These are phyloP conservation scores for Astrocystis sublimbata DNA, from an alignment of 495 filamentous ascomycete genomes.

Conservation along the genomic window DNA sequence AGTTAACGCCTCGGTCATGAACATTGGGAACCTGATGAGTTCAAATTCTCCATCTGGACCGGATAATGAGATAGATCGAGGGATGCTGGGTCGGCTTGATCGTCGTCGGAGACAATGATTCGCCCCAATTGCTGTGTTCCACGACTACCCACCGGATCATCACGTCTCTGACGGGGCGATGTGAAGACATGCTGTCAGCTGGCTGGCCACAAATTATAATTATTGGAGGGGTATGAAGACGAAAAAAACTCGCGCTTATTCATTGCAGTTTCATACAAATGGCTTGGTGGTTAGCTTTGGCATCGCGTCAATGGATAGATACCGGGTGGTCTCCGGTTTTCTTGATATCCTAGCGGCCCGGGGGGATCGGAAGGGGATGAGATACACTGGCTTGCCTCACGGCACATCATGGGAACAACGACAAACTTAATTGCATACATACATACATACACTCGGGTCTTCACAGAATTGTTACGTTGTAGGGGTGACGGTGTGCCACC, in stretches of 20 bases:
- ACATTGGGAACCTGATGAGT: slow-evolving; percentile 44
- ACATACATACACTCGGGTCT: slow-evolving; percentile 1
- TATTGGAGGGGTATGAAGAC: neutral
- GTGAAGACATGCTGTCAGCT: neutral
- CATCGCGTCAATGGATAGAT: slow-evolving; percentile 23
- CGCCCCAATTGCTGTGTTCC: too few relatives aligned
- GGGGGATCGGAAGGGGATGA: slow-evolving; percentile 20
- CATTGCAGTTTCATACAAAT: slow-evolving; percentile 20
- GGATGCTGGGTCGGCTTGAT: slow-evolving; percentile 45
- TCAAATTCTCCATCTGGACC: slow-evolving; percentile 28
- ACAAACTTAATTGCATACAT: slow-evolving; percentile 25
- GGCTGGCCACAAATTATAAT: neutral
- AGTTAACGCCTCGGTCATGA: slow-evolving; percentile 41
- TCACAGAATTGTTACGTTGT: neutral
- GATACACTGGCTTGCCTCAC: slow-evolving; percentile 36
- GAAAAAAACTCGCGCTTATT: neutral
- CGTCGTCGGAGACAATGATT: slow-evolving; percentile 19
- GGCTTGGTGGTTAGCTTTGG: slow-evolving; percentile 28
- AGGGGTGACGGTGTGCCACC: neutral
- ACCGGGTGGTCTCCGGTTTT: slow-evolving; percentile 19
- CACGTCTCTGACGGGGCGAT: neutral
- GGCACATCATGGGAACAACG: slow-evolving; percentile 26
- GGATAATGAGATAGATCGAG: slow-evolving; percentile 42
- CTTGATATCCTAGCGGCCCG: slow-evolving; percentile 25
- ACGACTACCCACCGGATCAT: neutral